Percentiles rank a stretch among this genome's conserved stretches.
Conservation (phyloP, 371 early-diverging fungal species). For the Mortierella sp. region DNA sequence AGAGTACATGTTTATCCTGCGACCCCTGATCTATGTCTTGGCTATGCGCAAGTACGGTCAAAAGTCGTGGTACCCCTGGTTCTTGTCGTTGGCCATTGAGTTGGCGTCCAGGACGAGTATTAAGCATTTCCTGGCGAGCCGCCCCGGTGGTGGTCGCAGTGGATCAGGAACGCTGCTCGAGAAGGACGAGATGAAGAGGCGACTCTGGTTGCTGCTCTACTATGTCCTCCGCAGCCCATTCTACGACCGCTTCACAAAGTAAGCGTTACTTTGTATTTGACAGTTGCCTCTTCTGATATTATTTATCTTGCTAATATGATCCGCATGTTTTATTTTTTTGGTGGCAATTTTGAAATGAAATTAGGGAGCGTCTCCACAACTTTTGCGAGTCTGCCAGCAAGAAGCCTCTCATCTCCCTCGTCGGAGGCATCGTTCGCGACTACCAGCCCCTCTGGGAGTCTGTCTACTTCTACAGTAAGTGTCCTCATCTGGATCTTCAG, state of each 20-base stretch:
- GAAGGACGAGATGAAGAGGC: slow-evolving; percentile 79
- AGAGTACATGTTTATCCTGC: slow-evolving; percentile 85
- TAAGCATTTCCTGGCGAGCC: slow-evolving; percentile 31
- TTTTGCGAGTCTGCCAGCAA: slow-evolving; percentile 66
- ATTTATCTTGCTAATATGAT: too few relatives aligned
- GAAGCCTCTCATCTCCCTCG: slow-evolving; percentile 70
- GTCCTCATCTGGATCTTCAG: neutral
- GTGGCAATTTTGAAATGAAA: neutral
- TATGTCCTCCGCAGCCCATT: slow-evolving; percentile 91
- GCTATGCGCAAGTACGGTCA: slow-evolving; percentile 81
- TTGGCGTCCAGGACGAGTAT: slow-evolving; percentile 64
- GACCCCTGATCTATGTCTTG: slow-evolving; percentile 90
- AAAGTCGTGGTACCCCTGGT: slow-evolving; percentile 90
- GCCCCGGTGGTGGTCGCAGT: slow-evolving; percentile 50
- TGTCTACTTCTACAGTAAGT: slow-evolving; percentile 87
- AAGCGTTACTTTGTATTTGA: slow-evolving; percentile 18
- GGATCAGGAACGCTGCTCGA: slow-evolving; percentile 75
- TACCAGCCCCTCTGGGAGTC: slow-evolving; percentile 96
- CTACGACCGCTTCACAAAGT: slow-evolving; percentile 85
- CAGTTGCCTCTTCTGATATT: too few relatives aligned
- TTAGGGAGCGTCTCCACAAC: slow-evolving; percentile 62
- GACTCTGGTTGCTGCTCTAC: slow-evolving; percentile 78
- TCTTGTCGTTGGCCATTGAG: slow-evolving; percentile 84
- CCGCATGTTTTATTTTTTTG: slow-evolving; percentile 3
- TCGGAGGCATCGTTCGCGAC: slow-evolving; percentile 81